Percentiles rank a stretch among this genome's conserved stretches.
These are phyloP conservation scores for Saururus chinensis DNA, from an alignment of 164 flowering plant species.

Conservation along the genomic window DNA sequence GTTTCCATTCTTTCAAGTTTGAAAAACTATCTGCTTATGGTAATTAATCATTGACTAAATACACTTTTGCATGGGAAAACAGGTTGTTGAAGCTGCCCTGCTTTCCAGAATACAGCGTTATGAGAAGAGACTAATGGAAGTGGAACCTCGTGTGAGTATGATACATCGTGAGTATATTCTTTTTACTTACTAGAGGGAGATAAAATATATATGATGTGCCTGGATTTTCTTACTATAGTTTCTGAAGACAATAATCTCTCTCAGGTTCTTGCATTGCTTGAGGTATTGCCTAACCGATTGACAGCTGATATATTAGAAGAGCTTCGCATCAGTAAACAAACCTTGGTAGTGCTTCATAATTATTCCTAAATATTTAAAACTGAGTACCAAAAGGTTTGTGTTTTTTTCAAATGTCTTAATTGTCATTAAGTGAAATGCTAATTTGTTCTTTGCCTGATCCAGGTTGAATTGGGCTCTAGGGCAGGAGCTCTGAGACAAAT, in stretches of 20 bases:
- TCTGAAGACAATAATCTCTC: not conserved
- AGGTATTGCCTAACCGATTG: conserved; percentile 78
- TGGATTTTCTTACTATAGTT: not conserved
- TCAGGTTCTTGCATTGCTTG: conserved; percentile 80
- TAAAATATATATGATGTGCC: not conserved
- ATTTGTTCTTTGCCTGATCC: not conserved
- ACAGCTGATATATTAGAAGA: conserved; percentile 85
- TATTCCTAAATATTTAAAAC: not conserved
- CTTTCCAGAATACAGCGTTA: conserved; percentile 74
- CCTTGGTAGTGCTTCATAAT: conserved; percentile 36
- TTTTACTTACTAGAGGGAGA: not conserved
- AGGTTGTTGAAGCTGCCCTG: conserved; percentile 98
- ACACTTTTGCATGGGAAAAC: not conserved
- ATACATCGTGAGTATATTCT: conserved; percentile 33
- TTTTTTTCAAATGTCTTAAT: no score
- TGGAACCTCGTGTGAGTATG: conserved; percentile 99
- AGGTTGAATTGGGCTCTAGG: conserved; percentile 95
- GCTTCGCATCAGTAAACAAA: conserved; percentile 93
- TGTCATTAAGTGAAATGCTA: not conserved
- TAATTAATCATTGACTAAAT: not conserved
- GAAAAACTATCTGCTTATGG: not conserved
- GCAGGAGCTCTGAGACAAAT: conserved; percentile 92
- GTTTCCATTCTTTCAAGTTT: not conserved
- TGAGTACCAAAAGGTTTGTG: not conserved
- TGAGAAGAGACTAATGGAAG: conserved; percentile 65